Base-by-base conservation (phyloP, 2,329 filamentous ascomycete species). In the Neophaeococcomyces aloes region DNA sequence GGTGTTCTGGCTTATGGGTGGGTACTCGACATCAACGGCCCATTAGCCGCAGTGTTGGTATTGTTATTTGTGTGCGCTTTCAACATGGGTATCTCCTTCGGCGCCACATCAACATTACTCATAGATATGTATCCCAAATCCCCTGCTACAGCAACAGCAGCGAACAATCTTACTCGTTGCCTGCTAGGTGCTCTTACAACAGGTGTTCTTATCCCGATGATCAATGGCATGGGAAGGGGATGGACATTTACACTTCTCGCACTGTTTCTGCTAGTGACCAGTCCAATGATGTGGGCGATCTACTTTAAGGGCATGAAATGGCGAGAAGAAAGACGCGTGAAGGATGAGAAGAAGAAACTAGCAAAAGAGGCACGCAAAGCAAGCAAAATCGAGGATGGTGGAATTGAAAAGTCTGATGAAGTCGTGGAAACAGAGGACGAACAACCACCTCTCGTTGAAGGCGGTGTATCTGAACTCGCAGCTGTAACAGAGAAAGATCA, bases 131-230 rank as follows among this genome's bases (percentile, higher is more conserved):
- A 72, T 46, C 64, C 66, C 0, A 65, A 67, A 10, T 58, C 59
- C 7, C 70, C 69, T 44, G 73, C 72, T 0, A 68, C 68, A 0
- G 72, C 72, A 0, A 74, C 64, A 34, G 74, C 74, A 0, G 70
- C 67, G 34, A 53, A 75, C 18, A 77, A 76, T 48, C 60, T 77
- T 2, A 67, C 69, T 1, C 56, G 72, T 29, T 77, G 72, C 48
- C 49, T 75, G 2, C 62, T 73, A 25, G 72, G 68, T 0, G 74
- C 73, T 0, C 71, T 65, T 0, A 70, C 69, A 0, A 74, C 71
- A 0, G 69, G 66, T 15, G 65, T 68, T 8, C 60, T 74, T 2
- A 67, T 71, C 57, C 70, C 71, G 0, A 61, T 76, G 57, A 64
- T 74, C 5, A 59, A 68, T 40, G 58, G 54, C 1, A 61, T 72